Evolutionary conservation across 164 flowering plant genomes (phyloP).

Genomic region (Berberis thunbergii): DNA sequence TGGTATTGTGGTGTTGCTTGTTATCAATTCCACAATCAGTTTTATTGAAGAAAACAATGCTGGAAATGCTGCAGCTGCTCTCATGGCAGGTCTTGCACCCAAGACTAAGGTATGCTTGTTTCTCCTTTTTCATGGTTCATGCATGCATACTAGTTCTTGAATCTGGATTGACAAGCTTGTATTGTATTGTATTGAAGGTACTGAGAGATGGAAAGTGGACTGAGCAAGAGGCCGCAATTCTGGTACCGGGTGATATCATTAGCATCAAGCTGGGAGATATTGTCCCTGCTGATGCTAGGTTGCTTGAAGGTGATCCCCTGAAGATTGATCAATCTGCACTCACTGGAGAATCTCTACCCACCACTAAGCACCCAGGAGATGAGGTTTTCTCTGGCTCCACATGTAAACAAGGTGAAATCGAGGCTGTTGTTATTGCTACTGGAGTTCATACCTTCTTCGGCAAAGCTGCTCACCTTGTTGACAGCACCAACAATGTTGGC

Average conservation of each 20-base stretch:
- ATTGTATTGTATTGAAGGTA: conserved; percentile 8
- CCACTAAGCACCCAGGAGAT: conserved; percentile 20
- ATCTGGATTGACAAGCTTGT: neutral
- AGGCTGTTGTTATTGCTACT: conserved; percentile 26
- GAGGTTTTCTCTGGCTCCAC: conserved; percentile 28
- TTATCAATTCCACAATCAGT: conserved; percentile 26
- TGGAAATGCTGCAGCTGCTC: conserved; percentile 25
- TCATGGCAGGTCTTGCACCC: conserved; percentile 27
- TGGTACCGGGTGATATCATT: conserved; percentile 23
- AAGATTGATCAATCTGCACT: conserved; percentile 27
- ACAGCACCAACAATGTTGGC: conserved; percentile 26
- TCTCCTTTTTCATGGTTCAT: neutral
- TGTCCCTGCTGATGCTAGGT: conserved; percentile 25
- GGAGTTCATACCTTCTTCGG: conserved; percentile 31
- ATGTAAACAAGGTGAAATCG: conserved; percentile 28
- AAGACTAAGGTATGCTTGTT: conserved; percentile 16
- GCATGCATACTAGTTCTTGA: neutral
- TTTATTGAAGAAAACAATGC: conserved; percentile 27
- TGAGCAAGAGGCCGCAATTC: conserved; percentile 24
- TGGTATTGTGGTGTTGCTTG: conserved; percentile 19
- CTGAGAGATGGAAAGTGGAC: conserved; percentile 25
- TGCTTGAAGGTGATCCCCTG: conserved; percentile 21
- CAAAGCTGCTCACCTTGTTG: conserved; percentile 29
- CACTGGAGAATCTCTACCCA: conserved; percentile 27
- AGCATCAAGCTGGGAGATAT: conserved; percentile 29